phyloP scores from a whole-genome alignment of 805 yeast genomes.

The Candida endomychidarum region DNA sequence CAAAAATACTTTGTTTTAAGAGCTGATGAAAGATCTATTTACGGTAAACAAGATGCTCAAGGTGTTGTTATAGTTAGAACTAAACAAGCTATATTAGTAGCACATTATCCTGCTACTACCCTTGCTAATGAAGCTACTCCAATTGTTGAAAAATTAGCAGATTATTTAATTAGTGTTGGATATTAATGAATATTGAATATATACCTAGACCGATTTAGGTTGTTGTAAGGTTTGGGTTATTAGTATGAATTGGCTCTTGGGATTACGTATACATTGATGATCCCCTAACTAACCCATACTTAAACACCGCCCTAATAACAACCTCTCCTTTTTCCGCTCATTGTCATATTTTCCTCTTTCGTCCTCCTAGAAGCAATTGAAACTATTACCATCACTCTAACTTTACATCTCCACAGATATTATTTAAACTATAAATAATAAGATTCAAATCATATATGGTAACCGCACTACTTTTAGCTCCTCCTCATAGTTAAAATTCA shows the following conservation, averaged over 20 bases:
- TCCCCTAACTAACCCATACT: too few species aligned
- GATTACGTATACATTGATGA: too few species aligned
- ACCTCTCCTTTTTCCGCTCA: too few species aligned
- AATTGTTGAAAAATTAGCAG: conserved; percentile 94
- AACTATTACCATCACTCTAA: too few species aligned
- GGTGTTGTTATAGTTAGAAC: conserved; percentile 93
- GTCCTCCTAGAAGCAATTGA: too few species aligned
- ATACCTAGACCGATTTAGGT: background rate
- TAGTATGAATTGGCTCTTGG: too few species aligned
- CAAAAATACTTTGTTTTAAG: conserved; percentile 84
- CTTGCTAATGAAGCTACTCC: conserved; percentile 95
- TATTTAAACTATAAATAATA: background rate
- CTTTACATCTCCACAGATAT: background rate
- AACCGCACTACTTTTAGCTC: background rate
- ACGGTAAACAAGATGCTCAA: conserved; percentile 85
- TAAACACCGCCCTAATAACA: too few species aligned
- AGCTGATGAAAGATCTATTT: conserved; percentile 90
- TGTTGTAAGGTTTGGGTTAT: too few species aligned
- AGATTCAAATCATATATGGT: background rate
- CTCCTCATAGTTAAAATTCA: too few species aligned
- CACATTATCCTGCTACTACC: conserved; percentile 90
- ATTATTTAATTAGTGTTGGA: conserved; percentile 84
- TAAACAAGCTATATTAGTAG: conserved; percentile 85
- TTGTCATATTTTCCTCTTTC: too few species aligned
- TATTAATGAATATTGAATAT: conserved; percentile 44